Evolutionary conservation across 2,329 filamentous ascomycete genomes (phyloP).

Genomic region (Pseudogymnoascus destructans): DNA sequence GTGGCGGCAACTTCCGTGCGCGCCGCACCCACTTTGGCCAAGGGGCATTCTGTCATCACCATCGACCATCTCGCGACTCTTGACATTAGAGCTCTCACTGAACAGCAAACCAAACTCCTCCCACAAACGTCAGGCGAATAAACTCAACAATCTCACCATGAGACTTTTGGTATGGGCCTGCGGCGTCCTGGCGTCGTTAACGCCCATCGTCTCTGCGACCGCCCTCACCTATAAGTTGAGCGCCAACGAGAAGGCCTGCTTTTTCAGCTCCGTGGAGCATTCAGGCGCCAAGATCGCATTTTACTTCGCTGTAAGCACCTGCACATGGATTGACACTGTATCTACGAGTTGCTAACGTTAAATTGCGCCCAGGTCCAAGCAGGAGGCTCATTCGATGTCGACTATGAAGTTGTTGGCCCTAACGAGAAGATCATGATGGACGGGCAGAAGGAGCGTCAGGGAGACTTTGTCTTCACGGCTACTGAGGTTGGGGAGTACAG

Average conservation of each 20-base stretch:
- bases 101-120: background rate
- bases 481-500: constrained; percentile 78
- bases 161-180: constrained; percentile 47
- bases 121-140: constrained; percentile 1
- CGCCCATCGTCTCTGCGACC: constrained; percentile 65
- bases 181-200: constrained; percentile 58
- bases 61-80: constrained; percentile 1
- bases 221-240: constrained; percentile 86
- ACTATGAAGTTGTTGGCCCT: constrained; percentile 79
- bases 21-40: background rate
- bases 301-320: constrained; percentile 77
- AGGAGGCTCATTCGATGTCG: constrained; percentile 92
- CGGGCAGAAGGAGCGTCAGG: constrained; percentile 83
- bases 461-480: constrained; percentile 95
- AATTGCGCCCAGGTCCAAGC: constrained; percentile 66
- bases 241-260: constrained; percentile 91
- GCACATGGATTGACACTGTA: background rate
- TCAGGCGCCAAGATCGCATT: constrained; percentile 85
- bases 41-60: constrained; percentile 8
- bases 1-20: background rate
- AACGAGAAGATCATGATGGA: constrained; percentile 69
- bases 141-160: constrained; percentile 36
- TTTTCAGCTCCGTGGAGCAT: constrained; percentile 70
- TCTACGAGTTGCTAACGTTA: constrained; percentile 9
- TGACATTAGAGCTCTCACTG: background rate